phyloP scores from a whole-genome alignment of 2,329 filamentous ascomycete genomes.

The Colletotrichum salicis region DNA sequence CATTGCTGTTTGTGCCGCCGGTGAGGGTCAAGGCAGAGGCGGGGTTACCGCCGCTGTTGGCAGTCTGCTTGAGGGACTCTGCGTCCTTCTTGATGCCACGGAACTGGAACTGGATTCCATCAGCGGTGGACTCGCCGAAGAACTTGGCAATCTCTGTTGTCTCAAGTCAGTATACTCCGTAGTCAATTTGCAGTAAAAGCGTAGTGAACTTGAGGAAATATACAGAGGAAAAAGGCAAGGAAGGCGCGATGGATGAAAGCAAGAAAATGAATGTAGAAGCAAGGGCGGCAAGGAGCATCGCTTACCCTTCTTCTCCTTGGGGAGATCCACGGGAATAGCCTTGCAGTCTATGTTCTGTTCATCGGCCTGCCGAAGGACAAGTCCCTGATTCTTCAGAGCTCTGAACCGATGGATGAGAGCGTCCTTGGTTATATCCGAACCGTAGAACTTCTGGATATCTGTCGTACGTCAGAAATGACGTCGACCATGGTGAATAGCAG shows the following conservation, averaged over 20 bases:
- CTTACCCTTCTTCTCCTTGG: slow-evolving; percentile 54
- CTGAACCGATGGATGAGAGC: slow-evolving; percentile 64
- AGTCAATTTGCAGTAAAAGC: background rate
- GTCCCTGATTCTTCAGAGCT: slow-evolving; percentile 54
- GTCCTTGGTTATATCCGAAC: slow-evolving; percentile 59
- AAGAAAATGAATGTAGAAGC: background rate
- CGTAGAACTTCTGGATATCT: slow-evolving; percentile 61
- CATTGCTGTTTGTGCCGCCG: slow-evolving; percentile 39
- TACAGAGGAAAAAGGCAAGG: background rate
- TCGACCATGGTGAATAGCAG: background rate
- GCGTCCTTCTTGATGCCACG: slow-evolving; percentile 65
- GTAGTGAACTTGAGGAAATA: no score
- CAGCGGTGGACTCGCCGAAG: slow-evolving; percentile 68
- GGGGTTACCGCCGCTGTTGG: slow-evolving; percentile 58
- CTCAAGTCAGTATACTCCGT: background rate
- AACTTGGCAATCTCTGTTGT: slow-evolving; percentile 66
- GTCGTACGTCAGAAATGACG: slow-evolving; percentile 36
- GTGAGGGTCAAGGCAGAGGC: slow-evolving; percentile 49
- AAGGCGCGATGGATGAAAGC: background rate
- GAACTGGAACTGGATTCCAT: slow-evolving; percentile 71
- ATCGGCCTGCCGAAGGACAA: slow-evolving; percentile 51
- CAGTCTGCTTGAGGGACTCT: slow-evolving; percentile 56
- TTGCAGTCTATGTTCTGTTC: slow-evolving; percentile 53
- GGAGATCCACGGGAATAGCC: slow-evolving; percentile 50
- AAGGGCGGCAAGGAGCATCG: background rate